Evolutionary conservation across 2,329 filamentous ascomycete genomes (phyloP).

Genomic region (Diplodia intermedia): DNA sequence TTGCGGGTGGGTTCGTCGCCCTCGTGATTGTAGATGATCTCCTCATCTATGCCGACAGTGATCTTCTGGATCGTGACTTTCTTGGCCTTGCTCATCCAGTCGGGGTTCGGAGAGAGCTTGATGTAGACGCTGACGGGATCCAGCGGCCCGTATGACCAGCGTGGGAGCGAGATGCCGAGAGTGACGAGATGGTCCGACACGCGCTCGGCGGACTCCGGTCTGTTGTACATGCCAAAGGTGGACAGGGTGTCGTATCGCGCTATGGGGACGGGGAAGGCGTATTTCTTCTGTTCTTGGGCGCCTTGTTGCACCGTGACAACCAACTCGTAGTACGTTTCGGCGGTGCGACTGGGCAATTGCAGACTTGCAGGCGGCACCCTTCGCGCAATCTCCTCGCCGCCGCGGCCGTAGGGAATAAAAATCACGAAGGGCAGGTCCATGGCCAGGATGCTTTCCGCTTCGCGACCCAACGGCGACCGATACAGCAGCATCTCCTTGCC

Average conservation of each 20-base stretch:
- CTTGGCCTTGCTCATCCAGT: conserved; percentile 89
- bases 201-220: conserved; percentile 84
- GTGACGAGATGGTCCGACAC: conserved; percentile 91
- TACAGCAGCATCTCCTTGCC: conserved; percentile 95
- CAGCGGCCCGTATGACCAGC: conserved; percentile 94
- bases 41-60: conserved; percentile 91
- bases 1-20: conserved; percentile 94
- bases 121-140: conserved; percentile 97
- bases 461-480: conserved; percentile 80
- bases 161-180: conserved; percentile 86
- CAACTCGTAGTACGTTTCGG: conserved; percentile 95
- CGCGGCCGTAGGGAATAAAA: conserved; percentile 93
- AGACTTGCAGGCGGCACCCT: conserved; percentile 91
- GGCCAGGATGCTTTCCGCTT: conserved; percentile 85
- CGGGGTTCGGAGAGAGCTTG: conserved; percentile 87
- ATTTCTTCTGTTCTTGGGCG: conserved; percentile 84
- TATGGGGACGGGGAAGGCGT: conserved; percentile 87
- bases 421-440: conserved; percentile 98
- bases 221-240: conserved; percentile 99
- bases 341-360: conserved; percentile 88
- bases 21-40: conserved; percentile 98
- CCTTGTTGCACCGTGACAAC: conserved; percentile 96
- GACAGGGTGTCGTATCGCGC: conserved; percentile 94
- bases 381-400: conserved; percentile 86
- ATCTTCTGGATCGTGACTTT: conserved; percentile 94